Evolutionary conservation across 2,329 filamentous ascomycete genomes (phyloP).

Genomic region (Diaporthe citrichinensis): DNA sequence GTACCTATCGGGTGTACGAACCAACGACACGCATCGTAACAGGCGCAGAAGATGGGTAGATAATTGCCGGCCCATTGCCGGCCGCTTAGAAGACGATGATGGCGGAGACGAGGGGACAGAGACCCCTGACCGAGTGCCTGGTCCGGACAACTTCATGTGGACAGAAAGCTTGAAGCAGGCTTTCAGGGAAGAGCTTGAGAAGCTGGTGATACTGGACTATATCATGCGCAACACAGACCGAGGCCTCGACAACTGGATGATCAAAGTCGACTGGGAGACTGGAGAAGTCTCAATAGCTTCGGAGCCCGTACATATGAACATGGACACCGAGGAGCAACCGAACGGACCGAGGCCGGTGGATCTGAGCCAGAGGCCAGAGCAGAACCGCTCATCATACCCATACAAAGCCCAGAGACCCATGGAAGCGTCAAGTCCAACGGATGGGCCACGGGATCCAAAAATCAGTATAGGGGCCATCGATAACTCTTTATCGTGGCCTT

Average conservation of each 20-base stretch:
- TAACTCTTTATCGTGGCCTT: conserved; percentile 98
- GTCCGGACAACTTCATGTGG: conserved; percentile 80
- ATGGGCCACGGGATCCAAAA: conserved; percentile 63
- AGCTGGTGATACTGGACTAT: conserved; percentile 96
- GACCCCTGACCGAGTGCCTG: conserved; percentile 54
- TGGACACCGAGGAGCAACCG: conserved; percentile 65
- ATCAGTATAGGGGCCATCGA: conserved; percentile 94
- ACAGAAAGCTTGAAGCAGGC: conserved; percentile 89
- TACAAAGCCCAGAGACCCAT: conserved; percentile 88
- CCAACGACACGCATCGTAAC: conserved; percentile 75
- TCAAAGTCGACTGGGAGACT: conserved; percentile 90
- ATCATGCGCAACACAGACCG: conserved; percentile 99
- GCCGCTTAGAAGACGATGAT: conserved; percentile 70
- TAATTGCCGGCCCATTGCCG: conserved; percentile 77
- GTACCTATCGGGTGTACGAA: conserved; percentile 78
- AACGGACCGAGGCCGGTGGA: conserved; percentile 75
- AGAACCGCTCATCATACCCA: conserved; percentile 68
- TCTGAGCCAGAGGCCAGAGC: conserved; percentile 58
- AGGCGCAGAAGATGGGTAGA: conserved; percentile 84
- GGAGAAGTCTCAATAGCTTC: conserved; percentile 88
- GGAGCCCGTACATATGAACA: conserved; percentile 80
- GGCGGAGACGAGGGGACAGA: conserved; percentile 60
- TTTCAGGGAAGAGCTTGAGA: conserved; percentile 95
- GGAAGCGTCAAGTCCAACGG: conserved; percentile 74
- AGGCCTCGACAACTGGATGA: conserved; percentile 99